These are phyloP conservation scores for bread wheat (Triticum aestivum) DNA, from an alignment of 176 grass and related monocot genomes.

Conservation along the genomic window DNA sequence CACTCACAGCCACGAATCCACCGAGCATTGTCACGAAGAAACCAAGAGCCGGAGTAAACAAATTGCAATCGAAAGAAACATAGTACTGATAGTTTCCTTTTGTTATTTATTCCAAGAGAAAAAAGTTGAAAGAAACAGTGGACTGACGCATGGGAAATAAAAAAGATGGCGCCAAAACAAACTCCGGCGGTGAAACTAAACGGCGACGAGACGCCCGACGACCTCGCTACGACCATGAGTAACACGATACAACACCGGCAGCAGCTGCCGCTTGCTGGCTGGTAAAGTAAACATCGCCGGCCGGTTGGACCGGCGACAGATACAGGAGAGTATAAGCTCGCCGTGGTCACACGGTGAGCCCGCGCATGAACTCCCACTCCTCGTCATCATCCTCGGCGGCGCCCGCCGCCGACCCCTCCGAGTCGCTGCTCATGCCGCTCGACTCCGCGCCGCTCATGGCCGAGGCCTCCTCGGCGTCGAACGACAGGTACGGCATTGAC, in stretches of 20 bases:
- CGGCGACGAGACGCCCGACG: constrained; percentile 43
- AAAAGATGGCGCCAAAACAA: constrained; percentile 33
- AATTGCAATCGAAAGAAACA: constrained; percentile 12
- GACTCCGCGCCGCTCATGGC: constrained; percentile 24
- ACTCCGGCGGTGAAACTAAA: constrained; percentile 46
- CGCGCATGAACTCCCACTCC: constrained; percentile 90
- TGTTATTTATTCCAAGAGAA: constrained; percentile 47
- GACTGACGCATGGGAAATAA: constrained; percentile 52
- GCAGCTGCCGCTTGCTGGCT: no score
- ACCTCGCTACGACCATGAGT: constrained; percentile 28
- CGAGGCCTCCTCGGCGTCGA: constrained; percentile 8
- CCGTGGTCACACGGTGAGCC: constrained; percentile 77
- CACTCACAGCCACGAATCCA: not conserved
- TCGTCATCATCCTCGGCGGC: constrained; percentile 66
- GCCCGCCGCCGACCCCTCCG: constrained; percentile 49
- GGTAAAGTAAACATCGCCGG: no score
- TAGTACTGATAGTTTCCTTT: not conserved
- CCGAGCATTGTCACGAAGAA: not conserved
- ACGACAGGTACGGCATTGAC: constrained; percentile 83
- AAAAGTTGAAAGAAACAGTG: constrained; percentile 31
- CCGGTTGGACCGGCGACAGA: not conserved
- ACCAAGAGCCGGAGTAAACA: not conserved
- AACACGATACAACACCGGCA: constrained; percentile 67
- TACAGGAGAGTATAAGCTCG: no score
- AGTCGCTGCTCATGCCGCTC: constrained; percentile 61